A percentile compares a stretch with the other conserved stretches of the same genome.
phyloP scores from a whole-genome alignment of 2,329 filamentous ascomycete species.

The Eutypa lata region DNA sequence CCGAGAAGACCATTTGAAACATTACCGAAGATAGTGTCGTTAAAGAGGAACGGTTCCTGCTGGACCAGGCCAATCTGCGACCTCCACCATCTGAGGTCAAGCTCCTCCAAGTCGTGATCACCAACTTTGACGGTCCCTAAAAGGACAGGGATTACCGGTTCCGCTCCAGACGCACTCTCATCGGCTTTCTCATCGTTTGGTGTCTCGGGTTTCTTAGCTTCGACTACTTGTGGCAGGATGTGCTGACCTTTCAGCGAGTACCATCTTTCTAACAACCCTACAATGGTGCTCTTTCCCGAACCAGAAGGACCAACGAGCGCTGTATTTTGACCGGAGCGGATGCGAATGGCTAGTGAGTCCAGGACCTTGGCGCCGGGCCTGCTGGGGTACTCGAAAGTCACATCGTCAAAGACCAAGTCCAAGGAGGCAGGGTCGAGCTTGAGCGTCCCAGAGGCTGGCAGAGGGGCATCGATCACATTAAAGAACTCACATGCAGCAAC shows the following conservation, averaged over 20 bases:
- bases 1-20: constrained; percentile 54
- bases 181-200: constrained; percentile 27
- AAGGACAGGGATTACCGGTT: constrained; percentile 5
- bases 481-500: constrained; percentile 54
- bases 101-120: constrained; percentile 46
- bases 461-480: constrained; percentile 44
- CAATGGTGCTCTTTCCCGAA: constrained; percentile 68
- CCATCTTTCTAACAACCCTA: constrained; percentile 66
- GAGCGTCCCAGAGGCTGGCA: constrained; percentile 33
- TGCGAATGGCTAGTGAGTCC: constrained; percentile 50
- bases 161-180: no score
- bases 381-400: constrained; percentile 67
- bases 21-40: constrained; percentile 59
- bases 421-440: constrained; percentile 39
- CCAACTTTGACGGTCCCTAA: constrained; percentile 32
- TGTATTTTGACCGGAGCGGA: constrained; percentile 61
- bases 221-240: constrained; percentile 38
- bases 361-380: constrained; percentile 59
- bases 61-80: constrained; percentile 60
- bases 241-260: constrained; percentile 59
- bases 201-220: no score
- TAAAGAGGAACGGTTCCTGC: constrained; percentile 64
- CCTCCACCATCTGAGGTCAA: constrained; percentile 60
- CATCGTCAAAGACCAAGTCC: constrained; percentile 55
- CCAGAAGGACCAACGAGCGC: constrained; percentile 71